These are phyloP conservation scores for Wallacemonas collosoma DNA, from an alignment of 208 protist species.

Conservation along the genomic window DNA sequence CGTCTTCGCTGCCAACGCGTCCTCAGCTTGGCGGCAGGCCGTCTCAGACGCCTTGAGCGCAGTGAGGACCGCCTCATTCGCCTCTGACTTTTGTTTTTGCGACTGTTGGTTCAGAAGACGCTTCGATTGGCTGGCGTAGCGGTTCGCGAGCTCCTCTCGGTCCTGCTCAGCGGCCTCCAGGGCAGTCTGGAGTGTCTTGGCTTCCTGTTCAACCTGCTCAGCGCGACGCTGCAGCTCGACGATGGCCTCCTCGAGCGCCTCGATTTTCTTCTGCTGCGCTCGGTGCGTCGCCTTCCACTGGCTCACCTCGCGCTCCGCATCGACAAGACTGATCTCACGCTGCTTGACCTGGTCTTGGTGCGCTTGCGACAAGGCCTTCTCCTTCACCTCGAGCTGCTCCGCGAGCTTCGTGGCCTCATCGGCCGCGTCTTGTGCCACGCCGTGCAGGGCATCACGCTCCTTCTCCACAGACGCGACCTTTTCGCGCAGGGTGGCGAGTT, in stretches of 20 bases:
- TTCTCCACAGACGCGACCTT: conserved; percentile 8
- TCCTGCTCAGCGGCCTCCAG: background rate
- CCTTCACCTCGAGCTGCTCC: background rate
- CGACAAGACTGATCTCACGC: conserved; percentile 7
- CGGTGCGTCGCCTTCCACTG: background rate
- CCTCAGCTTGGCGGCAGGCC: background rate
- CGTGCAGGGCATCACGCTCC: conserved; percentile 3
- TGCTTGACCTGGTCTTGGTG: conserved; percentile 16
- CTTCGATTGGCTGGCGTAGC: background rate
- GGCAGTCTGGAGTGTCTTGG: background rate
- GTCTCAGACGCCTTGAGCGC: no score
- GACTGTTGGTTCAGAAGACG: background rate
- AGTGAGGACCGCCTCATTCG: no score
- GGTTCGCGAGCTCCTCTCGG: conserved; percentile 8
- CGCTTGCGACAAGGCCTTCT: conserved; percentile 2
- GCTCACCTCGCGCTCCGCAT: background rate
- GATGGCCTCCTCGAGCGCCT: conserved; percentile 20
- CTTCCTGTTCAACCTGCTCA: conserved; percentile 21
- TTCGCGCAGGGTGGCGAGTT: background rate
- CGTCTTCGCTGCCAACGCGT: background rate
- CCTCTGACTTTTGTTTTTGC: background rate
- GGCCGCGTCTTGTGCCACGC: conserved; percentile 18
- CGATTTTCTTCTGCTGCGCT: conserved; percentile 3
- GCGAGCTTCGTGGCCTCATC: conserved; percentile 8
- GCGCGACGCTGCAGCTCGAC: conserved; percentile 27